Percentiles rank a stretch among this genome's conserved stretches.
phyloP scores from a whole-genome alignment of 495 filamentous ascomycete genomes.

The Hyaloscypha bicolor region DNA sequence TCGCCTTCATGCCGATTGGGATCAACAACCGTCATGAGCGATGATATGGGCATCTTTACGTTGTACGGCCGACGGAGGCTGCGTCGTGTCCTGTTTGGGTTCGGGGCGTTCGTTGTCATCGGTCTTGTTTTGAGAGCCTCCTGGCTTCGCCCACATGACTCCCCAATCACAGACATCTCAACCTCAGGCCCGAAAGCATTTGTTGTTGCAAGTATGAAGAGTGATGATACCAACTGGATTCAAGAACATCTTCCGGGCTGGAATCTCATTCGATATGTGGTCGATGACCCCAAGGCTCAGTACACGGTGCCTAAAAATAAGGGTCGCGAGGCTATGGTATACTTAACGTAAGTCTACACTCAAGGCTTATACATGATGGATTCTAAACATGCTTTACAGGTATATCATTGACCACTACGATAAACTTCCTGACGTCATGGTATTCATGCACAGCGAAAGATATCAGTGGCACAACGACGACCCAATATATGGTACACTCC shows the following conservation, averaged over 20 bases:
- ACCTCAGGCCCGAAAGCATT: slow-evolving; percentile 22
- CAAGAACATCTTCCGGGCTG: slow-evolving; percentile 51
- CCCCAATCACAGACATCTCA: not conserved
- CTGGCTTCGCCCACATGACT: not conserved
- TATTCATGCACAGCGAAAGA: slow-evolving; percentile 63
- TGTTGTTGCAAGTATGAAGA: slow-evolving; percentile 51
- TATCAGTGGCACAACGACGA: slow-evolving; percentile 70
- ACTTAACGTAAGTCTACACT: slow-evolving; percentile 48
- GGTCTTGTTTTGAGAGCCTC: not conserved
- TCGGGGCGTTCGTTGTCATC: not conserved
- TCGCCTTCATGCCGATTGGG: not conserved
- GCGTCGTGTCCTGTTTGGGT: not conserved
- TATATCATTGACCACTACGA: slow-evolving; percentile 69
- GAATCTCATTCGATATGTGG: slow-evolving; percentile 53
- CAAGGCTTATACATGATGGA: not conserved
- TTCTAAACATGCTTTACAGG: slow-evolving; percentile 36
- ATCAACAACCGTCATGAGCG: not conserved
- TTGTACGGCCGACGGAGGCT: not conserved
- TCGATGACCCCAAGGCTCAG: slow-evolving; percentile 42
- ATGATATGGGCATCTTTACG: not conserved
- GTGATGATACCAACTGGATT: slow-evolving; percentile 44
- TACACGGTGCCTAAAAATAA: slow-evolving; percentile 55
- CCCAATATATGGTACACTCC: slow-evolving; percentile 48
- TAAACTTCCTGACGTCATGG: slow-evolving; percentile 54
- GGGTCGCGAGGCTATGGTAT: slow-evolving; percentile 65